A percentile compares a stretch with the other conserved stretches of the same genome.
phyloP scores from a whole-genome alignment of 768 basidiomycete species.

The Boletus eberwhitei region DNA sequence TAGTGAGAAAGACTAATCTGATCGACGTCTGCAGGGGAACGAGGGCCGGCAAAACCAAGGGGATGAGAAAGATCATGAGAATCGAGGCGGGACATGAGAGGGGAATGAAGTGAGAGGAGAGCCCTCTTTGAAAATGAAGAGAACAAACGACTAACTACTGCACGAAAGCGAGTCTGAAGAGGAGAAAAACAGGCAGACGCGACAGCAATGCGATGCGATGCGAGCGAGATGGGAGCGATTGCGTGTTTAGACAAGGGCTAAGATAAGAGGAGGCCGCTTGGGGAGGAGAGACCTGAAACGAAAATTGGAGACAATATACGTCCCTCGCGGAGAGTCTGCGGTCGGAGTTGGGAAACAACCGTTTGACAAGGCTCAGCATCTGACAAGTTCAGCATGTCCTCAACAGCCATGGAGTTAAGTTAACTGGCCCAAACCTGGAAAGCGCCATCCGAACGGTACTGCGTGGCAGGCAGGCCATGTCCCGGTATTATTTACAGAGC shows the following conservation, averaged over 20 bases:
- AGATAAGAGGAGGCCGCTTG: conserved; percentile 25
- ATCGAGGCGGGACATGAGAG: conserved; percentile 44
- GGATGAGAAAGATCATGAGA: conserved; percentile 39
- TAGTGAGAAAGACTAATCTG: conserved; percentile 13
- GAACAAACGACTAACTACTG: conserved; percentile 28
- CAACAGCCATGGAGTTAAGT: background rate
- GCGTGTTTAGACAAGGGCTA: conserved; percentile 31
- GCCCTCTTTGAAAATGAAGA: conserved; percentile 25
- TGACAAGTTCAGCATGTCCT: conserved; percentile 17
- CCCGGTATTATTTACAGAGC: conserved; percentile 4
- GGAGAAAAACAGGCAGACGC: conserved; percentile 17
- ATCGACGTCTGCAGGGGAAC: conserved; percentile 32
- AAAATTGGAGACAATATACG: conserved; percentile 26
- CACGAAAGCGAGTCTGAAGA: conserved; percentile 29
- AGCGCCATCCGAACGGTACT: background rate
- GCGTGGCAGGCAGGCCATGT: background rate
- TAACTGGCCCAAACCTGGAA: background rate
- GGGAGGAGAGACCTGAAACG: conserved; percentile 18
- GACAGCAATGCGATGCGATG: conserved; percentile 36
- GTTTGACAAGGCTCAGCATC: conserved; percentile 15
- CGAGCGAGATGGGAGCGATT: conserved; percentile 26
- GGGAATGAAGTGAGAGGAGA: conserved; percentile 1
- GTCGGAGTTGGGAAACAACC: conserved; percentile 32
- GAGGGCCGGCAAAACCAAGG: conserved; percentile 30
- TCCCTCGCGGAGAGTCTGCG: conserved; percentile 29